These are phyloP conservation scores for Exophiala phaeomuriformis DNA, from an alignment of 2,329 filamentous ascomycete genomes.

Conservation along the genomic window DNA sequence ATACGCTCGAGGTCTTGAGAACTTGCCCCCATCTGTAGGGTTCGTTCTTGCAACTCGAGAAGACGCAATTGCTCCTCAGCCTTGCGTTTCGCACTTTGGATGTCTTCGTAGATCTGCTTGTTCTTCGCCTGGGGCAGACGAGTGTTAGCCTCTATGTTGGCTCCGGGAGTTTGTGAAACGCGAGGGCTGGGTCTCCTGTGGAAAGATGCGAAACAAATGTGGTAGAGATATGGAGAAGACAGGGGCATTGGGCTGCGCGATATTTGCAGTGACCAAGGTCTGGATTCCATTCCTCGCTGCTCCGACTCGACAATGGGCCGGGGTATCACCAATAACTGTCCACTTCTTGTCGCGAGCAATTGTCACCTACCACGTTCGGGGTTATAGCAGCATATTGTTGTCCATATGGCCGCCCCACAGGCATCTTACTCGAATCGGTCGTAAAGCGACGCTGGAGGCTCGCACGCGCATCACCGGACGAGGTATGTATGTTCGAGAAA, in stretches of 20 bases:
- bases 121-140: constrained; percentile 68
- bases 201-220: too few species aligned
- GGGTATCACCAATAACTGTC: constrained; percentile 11
- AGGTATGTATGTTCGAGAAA: constrained; percentile 49
- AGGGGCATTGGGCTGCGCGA: not conserved
- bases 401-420: constrained; percentile 39
- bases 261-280: constrained; percentile 2
- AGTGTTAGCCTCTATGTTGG: constrained; percentile 42
- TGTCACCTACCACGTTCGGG: constrained; percentile 26
- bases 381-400: constrained; percentile 28
- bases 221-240: not conserved
- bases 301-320: constrained; percentile 8
- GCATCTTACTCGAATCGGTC: constrained; percentile 77
- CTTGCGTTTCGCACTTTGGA: constrained; percentile 78
- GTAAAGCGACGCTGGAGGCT: constrained; percentile 87
- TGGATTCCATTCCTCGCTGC: constrained; percentile 7
- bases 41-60: constrained; percentile 50
- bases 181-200: too few species aligned
- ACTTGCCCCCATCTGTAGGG: constrained; percentile 71
- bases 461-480: constrained; percentile 61
- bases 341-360: constrained; percentile 9
- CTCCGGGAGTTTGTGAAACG: not conserved
- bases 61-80: constrained; percentile 91
- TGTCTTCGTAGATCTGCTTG: constrained; percentile 81
- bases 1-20: constrained; percentile 71